Percentiles rank a stretch among this genome's conserved stretches.
These are phyloP conservation scores for Nakazawaea ishiwadae DNA, from an alignment of 805 yeast species.

Conservation along the genomic window DNA sequence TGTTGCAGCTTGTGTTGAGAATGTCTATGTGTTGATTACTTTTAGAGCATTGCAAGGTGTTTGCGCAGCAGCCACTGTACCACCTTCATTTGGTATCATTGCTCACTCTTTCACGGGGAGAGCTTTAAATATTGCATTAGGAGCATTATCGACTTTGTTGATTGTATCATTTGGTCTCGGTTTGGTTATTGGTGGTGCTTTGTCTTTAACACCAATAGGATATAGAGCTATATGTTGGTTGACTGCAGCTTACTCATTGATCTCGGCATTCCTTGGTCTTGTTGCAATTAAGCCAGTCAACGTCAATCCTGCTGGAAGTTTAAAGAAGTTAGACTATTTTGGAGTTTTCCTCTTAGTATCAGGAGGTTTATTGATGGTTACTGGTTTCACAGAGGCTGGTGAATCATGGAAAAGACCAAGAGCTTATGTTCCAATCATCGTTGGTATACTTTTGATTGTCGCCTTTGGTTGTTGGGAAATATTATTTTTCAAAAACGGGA, in stretches of 20 bases:
- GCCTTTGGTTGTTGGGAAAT: slow-evolving; percentile 27
- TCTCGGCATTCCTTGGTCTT: background rate
- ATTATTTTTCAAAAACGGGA: slow-evolving; percentile 10
- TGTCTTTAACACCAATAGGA: slow-evolving; percentile 26
- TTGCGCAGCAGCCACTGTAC: slow-evolving; percentile 36
- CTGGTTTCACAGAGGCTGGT: slow-evolving; percentile 43
- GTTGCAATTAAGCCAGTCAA: background rate
- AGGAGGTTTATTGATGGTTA: slow-evolving; percentile 32
- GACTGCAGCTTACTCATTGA: slow-evolving; percentile 12
- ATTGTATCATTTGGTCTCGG: slow-evolving; percentile 35
- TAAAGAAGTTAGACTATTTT: slow-evolving; percentile 25
- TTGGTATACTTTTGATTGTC: slow-evolving; percentile 31
- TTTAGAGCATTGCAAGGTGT: slow-evolving; percentile 43
- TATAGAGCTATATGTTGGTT: slow-evolving; percentile 35
- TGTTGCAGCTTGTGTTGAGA: slow-evolving; percentile 31
- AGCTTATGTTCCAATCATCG: slow-evolving; percentile 34
- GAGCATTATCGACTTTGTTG: slow-evolving; percentile 22
- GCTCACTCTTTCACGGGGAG: slow-evolving; percentile 25
- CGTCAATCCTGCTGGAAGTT: background rate
- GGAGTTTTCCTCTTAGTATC: slow-evolving; percentile 29
- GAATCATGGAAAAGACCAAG: slow-evolving; percentile 34
- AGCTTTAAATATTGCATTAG: slow-evolving; percentile 23
- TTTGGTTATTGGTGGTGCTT: slow-evolving; percentile 40
- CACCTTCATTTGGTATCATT: slow-evolving; percentile 30
- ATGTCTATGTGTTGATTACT: slow-evolving; percentile 30